Evolutionary conservation across 108 stramenopile genomes (phyloP), one percentile per base, ranked within the genome.

Genomic region (Nannochloropsis salina): DNA sequence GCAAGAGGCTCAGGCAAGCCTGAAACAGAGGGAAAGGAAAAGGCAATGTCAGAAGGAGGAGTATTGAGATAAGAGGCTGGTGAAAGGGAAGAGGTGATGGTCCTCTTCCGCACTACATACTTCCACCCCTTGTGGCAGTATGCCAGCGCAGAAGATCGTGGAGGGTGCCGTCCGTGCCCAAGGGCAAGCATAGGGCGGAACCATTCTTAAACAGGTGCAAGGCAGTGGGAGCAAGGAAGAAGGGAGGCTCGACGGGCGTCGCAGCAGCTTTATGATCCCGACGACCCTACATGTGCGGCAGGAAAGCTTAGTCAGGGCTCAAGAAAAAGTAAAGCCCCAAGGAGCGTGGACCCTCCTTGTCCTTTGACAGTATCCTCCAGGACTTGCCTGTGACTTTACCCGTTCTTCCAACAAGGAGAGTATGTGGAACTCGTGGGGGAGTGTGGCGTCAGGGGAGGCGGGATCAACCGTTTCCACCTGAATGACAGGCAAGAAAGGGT

Each of bases 1-100:
- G 61, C 61, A 6, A 74, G 61, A n/a, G 61, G 61, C 61, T 74
- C 61, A n/a, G 61, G 61, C 61, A 74, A n/a, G 61, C 61, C 61
- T 74, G 61, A 51, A 1, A 51, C 1, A 15, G 15, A 51, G 47
- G 47, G 47, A 1, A 0, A 15, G 47, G 15, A 51, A 51, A 15
- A 51, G 47, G 47, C 47, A 51, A n/a, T 74, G 61, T 74, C 61
- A 74, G 61, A 74, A n/a, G 6, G 5, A n/a, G n/a, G 20, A 74
- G 61, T n/a, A 74, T n/a, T 15, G n/a, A n/a, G 6, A 74, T 4
- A n/a, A n/a, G n/a, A n/a, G 61, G 61, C 15, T 4, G 4, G 61
- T n/a, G 6, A 2, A 6, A 74, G 8, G 61, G 3, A 74, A 74
- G 8, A n/a, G n/a, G 61, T 15, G 61, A 74, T 15, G 31, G 31